Evolutionary conservation across 495 filamentous ascomycete genomes (phyloP), one percentile per base, ranked within the genome.

Genomic region (Cercophora samala): DNA sequence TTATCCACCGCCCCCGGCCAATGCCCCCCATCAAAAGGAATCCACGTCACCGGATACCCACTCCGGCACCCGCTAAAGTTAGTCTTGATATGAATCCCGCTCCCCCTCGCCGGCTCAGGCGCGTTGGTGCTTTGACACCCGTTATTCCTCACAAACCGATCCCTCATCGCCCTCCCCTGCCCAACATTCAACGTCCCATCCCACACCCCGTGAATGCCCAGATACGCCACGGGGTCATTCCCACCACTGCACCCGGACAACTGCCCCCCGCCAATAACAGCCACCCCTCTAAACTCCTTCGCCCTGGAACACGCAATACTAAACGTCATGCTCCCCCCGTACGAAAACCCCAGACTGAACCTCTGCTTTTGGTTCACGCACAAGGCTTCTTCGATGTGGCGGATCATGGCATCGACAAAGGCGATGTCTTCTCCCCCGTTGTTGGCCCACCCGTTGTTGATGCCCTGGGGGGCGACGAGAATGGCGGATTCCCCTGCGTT

Each of bases 381-480:
- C 42, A 81, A 73, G 18, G 73, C 75, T 22, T 56, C 62, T 25
- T 80, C 75, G 13, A 80, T 64, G 4, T 71, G 58, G 18, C 73
- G 53, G 19, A 79, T 69, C 29, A 82, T 73, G 23, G 71, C 60
- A 32, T 77, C 68, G 55, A 79, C 74, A 66, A 83, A 80, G 0
- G 68, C 66, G n/a, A 82, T 67, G 54, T 83, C 81, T 21, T 80
- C 76, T 42, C 79, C 79, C 11, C 67, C 71, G 23, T 19, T 68
- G 65, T 83, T 83, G 19, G 67, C 76, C 80, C 80, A 83, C 18
- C 80, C 80, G 60, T 76, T 77, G 63, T 79, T 70, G 58, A 78
- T 70, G 24, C 80, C 80, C 42, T 83, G 70, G 9, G 80, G 80
- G n/a, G 78, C 73, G 18, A 83, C 77, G 24, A 76, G 77, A 52